Percentiles rank a stretch among this genome's conserved stretches.
Evolutionary conservation across 805 yeast species (phyloP).

Genomic region (Ogataea henricii): DNA sequence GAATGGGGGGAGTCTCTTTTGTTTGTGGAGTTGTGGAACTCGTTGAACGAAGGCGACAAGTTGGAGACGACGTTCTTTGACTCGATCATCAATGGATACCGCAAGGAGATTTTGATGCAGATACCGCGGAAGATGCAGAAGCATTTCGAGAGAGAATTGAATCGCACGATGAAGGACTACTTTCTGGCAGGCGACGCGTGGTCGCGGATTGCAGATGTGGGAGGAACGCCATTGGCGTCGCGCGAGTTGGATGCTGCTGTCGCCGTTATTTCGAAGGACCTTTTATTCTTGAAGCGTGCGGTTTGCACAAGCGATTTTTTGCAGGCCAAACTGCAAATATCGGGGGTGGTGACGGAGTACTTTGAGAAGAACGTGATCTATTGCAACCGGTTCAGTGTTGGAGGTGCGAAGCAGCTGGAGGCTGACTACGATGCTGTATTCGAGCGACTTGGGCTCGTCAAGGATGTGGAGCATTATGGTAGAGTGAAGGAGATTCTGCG

Average conservation of each 20-base stretch:
- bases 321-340: constrained; percentile 28
- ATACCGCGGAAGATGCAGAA: constrained; percentile 32
- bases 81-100: constrained; percentile 42
- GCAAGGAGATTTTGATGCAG: constrained; percentile 30
- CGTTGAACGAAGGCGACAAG: constrained; percentile 25
- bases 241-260: constrained; percentile 30
- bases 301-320: constrained; percentile 35
- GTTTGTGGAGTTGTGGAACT: constrained; percentile 45
- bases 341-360: constrained; percentile 35
- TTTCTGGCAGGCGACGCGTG: constrained; percentile 34
- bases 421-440: constrained; percentile 37
- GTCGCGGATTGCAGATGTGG: constrained; percentile 16
- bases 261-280: constrained; percentile 28
- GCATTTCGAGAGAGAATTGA: constrained; percentile 40
- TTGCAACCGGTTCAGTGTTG: constrained; percentile 37
- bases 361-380: constrained; percentile 41
- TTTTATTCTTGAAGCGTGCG: constrained; percentile 33
- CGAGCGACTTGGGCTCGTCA: constrained; percentile 24
- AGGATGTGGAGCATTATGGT: constrained; percentile 23
- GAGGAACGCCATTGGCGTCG: constrained; percentile 14
- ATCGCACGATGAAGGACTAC: constrained; percentile 38
- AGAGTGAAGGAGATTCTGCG: constrained; percentile 21
- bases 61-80: constrained; percentile 44
- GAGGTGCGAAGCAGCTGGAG: constrained; percentile 39
- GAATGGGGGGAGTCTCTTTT: constrained; percentile 45